Conservation (phyloP, 2,329 filamentous ascomycete genomes). For the Fusarium drepaniforme region DNA sequence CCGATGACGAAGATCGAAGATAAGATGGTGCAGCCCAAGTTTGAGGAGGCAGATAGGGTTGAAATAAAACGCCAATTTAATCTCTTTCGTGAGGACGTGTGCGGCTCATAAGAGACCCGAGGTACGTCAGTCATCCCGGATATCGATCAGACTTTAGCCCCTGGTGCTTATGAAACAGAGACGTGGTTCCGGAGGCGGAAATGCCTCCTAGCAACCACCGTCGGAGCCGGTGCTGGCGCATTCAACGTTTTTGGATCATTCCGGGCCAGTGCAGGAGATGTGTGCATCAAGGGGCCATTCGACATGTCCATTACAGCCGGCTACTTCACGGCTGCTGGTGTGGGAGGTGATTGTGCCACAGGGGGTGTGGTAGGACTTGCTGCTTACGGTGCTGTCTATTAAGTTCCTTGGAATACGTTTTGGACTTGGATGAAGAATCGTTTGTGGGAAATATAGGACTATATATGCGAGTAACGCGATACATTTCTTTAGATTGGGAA, state of each 20-base stretch:
- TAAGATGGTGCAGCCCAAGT: not conserved
- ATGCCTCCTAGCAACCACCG: not conserved
- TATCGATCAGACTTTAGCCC: not conserved
- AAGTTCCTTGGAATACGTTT: not conserved
- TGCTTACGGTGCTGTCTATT: not conserved
- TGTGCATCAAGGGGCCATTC: not conserved
- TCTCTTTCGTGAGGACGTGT: not conserved
- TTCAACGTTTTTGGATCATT: not conserved
- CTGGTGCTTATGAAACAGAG: conserved; percentile 2
- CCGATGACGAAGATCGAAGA: too few species aligned
- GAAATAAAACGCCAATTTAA: not conserved
- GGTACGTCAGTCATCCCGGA: not conserved
- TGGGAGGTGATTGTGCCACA: not conserved
- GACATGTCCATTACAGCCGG: not conserved
- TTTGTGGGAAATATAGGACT: not conserved
- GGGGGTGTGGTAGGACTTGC: not conserved
- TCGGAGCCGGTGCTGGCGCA: conserved; percentile 3
- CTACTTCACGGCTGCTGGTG: not conserved
- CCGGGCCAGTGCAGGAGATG: not conserved
- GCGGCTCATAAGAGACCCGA: not conserved
- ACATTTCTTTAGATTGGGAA: not conserved
- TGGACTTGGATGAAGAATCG: not conserved
- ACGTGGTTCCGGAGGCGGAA: conserved; percentile 2
- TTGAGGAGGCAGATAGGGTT: not conserved
- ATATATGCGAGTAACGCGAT: not conserved